These are phyloP conservation scores for Lipomyces kockii DNA, from an alignment of 805 yeast genomes.

Conservation along the genomic window DNA sequence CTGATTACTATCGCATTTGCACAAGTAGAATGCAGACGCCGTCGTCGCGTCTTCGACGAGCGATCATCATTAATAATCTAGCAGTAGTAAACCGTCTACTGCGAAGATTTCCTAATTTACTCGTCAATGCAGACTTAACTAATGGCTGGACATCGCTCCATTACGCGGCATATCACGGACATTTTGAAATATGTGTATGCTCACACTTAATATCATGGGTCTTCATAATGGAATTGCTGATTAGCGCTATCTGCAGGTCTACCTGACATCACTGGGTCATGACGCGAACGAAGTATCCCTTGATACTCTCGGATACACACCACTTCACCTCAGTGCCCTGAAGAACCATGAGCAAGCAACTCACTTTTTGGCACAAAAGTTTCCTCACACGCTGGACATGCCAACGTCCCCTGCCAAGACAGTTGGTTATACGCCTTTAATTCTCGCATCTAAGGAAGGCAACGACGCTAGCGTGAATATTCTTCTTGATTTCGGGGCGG, in stretches of 20 bases:
- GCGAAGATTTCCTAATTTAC: slow-evolving; percentile 67
- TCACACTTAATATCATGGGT: slow-evolving; percentile 39
- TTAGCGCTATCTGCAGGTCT: slow-evolving; percentile 29
- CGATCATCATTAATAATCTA: slow-evolving; percentile 65
- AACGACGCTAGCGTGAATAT: slow-evolving; percentile 66
- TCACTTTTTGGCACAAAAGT: slow-evolving; percentile 72
- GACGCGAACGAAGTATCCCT: slow-evolving; percentile 56
- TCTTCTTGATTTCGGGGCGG: slow-evolving; percentile 75
- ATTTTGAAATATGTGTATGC: slow-evolving; percentile 63
- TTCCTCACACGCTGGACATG: slow-evolving; percentile 61
- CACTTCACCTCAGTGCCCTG: slow-evolving; percentile 70
- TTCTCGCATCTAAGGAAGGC: slow-evolving; percentile 65
- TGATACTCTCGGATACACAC: slow-evolving; percentile 63
- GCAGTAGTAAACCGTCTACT: slow-evolving; percentile 67
- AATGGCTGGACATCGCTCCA: slow-evolving; percentile 87
- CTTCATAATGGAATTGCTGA: background rate
- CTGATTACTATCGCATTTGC: background rate
- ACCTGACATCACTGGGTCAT: slow-evolving; percentile 60
- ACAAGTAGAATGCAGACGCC: slow-evolving; percentile 60
- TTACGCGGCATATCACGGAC: slow-evolving; percentile 76
- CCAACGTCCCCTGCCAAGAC: slow-evolving; percentile 55
- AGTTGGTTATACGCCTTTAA: slow-evolving; percentile 51
- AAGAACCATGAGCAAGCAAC: slow-evolving; percentile 72
- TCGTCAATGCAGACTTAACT: slow-evolving; percentile 62
- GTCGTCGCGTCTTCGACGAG: slow-evolving; percentile 65